Evolutionary conservation across 2,329 filamentous ascomycete species (phyloP).

Genomic region (Metarhizium guizhouense): DNA sequence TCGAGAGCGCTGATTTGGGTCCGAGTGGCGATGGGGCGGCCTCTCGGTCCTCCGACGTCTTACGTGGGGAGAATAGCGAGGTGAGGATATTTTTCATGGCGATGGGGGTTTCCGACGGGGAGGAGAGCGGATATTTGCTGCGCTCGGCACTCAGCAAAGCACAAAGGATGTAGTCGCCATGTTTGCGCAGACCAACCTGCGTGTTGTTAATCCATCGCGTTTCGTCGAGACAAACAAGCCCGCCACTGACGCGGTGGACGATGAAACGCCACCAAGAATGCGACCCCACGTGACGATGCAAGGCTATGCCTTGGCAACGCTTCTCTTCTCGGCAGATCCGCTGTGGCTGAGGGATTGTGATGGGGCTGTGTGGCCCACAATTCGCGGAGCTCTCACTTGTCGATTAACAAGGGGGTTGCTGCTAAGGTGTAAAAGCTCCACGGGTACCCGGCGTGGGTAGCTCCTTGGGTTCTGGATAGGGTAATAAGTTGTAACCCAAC

Average conservation of each 20-base stretch:
- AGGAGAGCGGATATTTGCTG: neutral
- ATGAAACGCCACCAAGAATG: neutral
- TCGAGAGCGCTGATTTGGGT: neutral
- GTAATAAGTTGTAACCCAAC: no score
- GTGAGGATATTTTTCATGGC: conserved; percentile 3
- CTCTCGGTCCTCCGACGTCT: neutral
- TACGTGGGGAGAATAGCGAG: conserved; percentile 4
- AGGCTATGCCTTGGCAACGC: neutral
- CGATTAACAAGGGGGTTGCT: no score
- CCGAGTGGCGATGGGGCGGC: neutral
- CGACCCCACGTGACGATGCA: neutral
- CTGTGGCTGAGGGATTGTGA: no score
- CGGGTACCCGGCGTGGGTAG: no score
- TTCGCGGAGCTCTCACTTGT: no score
- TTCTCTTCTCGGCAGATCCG: no score
- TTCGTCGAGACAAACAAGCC: neutral
- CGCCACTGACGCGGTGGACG: neutral
- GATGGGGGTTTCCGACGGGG: neutral
- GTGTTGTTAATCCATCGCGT: neutral
- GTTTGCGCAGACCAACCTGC: neutral
- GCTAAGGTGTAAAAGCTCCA: no score
- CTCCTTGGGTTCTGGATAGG: no score
- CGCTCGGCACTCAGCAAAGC: neutral
- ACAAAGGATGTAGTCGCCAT: neutral
- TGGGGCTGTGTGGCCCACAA: no score